Percentiles rank a stretch among this genome's conserved stretches.
Evolutionary conservation across 768 basidiomycete species (phyloP).

Genomic region (Gloeophyllum trabeum): DNA sequence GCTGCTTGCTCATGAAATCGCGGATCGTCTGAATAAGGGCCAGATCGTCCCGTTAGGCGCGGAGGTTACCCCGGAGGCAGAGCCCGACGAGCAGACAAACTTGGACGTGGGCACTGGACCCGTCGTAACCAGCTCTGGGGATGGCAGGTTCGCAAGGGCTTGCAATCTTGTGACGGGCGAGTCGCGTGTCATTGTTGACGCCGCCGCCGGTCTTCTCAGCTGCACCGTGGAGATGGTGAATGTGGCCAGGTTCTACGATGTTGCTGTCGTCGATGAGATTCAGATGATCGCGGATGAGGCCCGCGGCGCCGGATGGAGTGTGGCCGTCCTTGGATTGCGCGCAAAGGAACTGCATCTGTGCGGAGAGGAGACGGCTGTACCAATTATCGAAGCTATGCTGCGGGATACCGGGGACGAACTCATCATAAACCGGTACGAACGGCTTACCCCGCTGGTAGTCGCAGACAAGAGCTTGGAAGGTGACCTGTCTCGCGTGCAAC

Average conservation of each 20-base stretch:
- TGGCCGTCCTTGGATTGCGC: slow-evolving; percentile 61
- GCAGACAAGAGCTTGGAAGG: slow-evolving; percentile 52
- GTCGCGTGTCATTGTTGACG: slow-evolving; percentile 63
- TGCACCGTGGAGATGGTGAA: slow-evolving; percentile 93
- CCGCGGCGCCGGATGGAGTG: slow-evolving; percentile 77
- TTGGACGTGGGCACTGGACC: slow-evolving; percentile 18
- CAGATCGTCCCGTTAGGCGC: slow-evolving; percentile 70
- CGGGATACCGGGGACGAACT: slow-evolving; percentile 74
- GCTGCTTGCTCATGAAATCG: slow-evolving; percentile 92
- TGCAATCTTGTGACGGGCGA: slow-evolving; percentile 94
- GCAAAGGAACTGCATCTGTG: slow-evolving; percentile 89
- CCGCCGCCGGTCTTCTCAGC: slow-evolving; percentile 45
- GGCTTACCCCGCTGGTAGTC: slow-evolving; percentile 75
- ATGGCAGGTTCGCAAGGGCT: slow-evolving; percentile 35
- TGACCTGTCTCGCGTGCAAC: slow-evolving; percentile 47
- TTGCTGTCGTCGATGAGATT: slow-evolving; percentile 94
- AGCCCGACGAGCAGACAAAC: slow-evolving; percentile 23
- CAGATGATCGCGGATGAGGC: slow-evolving; percentile 82
- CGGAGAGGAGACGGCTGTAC: slow-evolving; percentile 88
- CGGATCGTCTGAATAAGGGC: slow-evolving; percentile 82
- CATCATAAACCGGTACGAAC: slow-evolving; percentile 70
- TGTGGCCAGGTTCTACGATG: slow-evolving; percentile 35
- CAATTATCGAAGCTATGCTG: slow-evolving; percentile 61
- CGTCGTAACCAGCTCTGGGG: slow-evolving; percentile 20
- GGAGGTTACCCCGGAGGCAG: slow-evolving; percentile 24